Percentiles rank a stretch among this genome's conserved stretches.
Evolutionary conservation across 352 stramenopile species (phyloP).

Genomic region (Globisporangium viniferum): DNA sequence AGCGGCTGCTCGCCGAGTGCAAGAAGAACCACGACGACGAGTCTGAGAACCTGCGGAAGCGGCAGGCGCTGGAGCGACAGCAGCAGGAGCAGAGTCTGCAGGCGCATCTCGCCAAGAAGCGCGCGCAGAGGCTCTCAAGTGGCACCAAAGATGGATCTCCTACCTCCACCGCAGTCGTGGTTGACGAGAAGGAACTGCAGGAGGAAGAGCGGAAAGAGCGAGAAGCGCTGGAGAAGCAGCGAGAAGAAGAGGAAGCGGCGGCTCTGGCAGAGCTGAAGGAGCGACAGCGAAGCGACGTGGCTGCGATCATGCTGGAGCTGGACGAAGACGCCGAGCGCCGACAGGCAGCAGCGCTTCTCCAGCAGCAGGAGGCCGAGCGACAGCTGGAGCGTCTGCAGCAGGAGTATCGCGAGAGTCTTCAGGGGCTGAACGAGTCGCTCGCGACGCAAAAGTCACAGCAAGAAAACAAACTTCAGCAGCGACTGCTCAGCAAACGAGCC

Average conservation of each 20-base stretch:
- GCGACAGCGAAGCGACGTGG: conserved; percentile 22
- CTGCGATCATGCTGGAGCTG: conserved; percentile 9
- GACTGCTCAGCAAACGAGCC: conserved; percentile 33
- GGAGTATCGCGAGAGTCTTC: conserved; percentile 42
- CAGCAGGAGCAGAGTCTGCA: conserved; percentile 42
- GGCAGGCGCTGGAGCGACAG: conserved; percentile 28
- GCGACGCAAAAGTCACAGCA: conserved; percentile 35
- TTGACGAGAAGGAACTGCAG: neutral
- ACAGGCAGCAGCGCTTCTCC: conserved; percentile 19
- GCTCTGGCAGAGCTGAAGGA: conserved; percentile 4
- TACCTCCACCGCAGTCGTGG: neutral
- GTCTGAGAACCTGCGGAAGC: conserved; percentile 24
- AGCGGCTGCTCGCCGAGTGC: conserved; percentile 31
- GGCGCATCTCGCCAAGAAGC: conserved; percentile 34
- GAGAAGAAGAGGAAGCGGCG: conserved; percentile 4
- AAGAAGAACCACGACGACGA: conserved; percentile 31
- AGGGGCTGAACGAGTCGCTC: conserved; percentile 26
- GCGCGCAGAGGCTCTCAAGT: conserved; percentile 8
- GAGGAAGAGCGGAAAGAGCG: conserved; percentile 9
- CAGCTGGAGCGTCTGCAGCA: conserved; percentile 43
- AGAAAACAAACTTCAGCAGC: conserved; percentile 41
- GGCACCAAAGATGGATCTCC: neutral
- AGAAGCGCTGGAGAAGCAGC: neutral
- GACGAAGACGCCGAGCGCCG: conserved; percentile 15
- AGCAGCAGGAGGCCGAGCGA: conserved; percentile 34